Base-by-base conservation (phyloP, 805 yeast species). In the Candida railenensis region DNA sequence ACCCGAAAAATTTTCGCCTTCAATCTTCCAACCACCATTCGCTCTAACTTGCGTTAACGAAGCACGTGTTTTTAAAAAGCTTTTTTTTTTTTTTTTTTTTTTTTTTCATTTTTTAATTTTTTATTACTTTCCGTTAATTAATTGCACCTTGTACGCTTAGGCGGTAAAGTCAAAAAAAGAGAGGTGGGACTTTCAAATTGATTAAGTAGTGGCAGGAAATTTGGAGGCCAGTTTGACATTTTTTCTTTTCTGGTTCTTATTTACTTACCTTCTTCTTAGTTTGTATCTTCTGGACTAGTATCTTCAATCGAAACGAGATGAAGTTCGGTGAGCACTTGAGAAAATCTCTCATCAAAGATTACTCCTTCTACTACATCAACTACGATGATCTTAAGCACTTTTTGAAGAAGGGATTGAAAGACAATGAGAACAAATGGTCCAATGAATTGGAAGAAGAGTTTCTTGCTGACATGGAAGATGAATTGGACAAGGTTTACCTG, bases 321-420 rank as follows among this genome's bases (percentile, higher is more conserved):
- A 92, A 91, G 78, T 94, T 94, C 60, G 99, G 99, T 28, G 96
- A 91, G 66, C 96, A 89, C 59, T 78, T 92, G 57, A 83, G 89
- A 63, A 84, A 87, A 55, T 87, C 96, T 45, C 82, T 92, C 52
- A 91, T 91, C 66, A 86, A 88, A 66, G 94, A 89, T 66, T 91
- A 91, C 69, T 81, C 85, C 54, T 89, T 86, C 72, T 94, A 94
- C 69, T 94, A 94, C 65, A 84, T 92, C 56, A 79, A 89, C 44
- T 92, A 92, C 61, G 97, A 92, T 69, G 96, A 89, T 62, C 77
- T 92, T 63, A 92, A 92, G 69, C 82, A 85, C 54, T 85, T 82
- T 53, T 71, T 94, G 60, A 86, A 89, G 59, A 81, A 82, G 52
- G 85, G 85, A 19, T 69, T 87, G 48, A 77, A 78, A 50, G 76